These are phyloP conservation scores for Ceratobasidium sp. DNA, from an alignment of 1,284 basidiomycete species.

Conservation along the genomic window DNA sequence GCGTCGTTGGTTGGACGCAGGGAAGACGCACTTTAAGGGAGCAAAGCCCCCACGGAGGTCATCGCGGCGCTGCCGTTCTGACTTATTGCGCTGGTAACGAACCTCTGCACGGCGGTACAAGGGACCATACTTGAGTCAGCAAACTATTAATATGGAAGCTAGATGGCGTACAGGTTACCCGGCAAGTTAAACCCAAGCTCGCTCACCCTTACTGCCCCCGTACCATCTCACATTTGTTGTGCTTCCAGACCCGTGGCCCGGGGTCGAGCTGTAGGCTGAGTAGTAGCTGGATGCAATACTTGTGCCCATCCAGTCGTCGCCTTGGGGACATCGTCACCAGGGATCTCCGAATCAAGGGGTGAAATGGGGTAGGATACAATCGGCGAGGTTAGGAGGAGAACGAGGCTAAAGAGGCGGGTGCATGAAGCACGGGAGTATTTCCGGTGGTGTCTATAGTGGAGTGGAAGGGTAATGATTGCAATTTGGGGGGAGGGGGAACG, in stretches of 20 bases:
- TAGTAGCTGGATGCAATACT: conserved; percentile 27
- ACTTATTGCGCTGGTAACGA: conserved; percentile 86
- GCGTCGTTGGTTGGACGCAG: conserved; percentile 87
- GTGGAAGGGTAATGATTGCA: too few species aligned
- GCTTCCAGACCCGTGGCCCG: conserved; percentile 32
- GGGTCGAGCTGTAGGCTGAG: conserved; percentile 42
- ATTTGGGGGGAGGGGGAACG: too few species aligned
- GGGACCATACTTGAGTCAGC: conserved; percentile 46
- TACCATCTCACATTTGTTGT: conserved; percentile 46
- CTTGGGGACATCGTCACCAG: conserved; percentile 46
- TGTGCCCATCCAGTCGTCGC: conserved; percentile 38
- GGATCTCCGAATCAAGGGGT: conserved; percentile 48
- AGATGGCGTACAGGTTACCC: conserved; percentile 45
- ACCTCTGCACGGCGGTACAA: conserved; percentile 78
- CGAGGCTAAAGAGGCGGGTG: too few species aligned
- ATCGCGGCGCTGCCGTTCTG: conserved; percentile 85
- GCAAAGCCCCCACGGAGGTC: conserved; percentile 89
- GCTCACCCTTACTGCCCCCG: conserved; percentile 47
- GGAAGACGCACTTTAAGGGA: conserved; percentile 85
- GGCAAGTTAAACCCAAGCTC: conserved; percentile 36
- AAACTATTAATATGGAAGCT: neutral
- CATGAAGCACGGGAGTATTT: too few species aligned
- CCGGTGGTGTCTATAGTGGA: too few species aligned
- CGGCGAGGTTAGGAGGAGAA: too few species aligned
- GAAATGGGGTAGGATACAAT: conserved; percentile 14